Base-by-base conservation (phyloP, 2,329 filamentous ascomycete genomes). In the Xylariaceae sp. region DNA sequence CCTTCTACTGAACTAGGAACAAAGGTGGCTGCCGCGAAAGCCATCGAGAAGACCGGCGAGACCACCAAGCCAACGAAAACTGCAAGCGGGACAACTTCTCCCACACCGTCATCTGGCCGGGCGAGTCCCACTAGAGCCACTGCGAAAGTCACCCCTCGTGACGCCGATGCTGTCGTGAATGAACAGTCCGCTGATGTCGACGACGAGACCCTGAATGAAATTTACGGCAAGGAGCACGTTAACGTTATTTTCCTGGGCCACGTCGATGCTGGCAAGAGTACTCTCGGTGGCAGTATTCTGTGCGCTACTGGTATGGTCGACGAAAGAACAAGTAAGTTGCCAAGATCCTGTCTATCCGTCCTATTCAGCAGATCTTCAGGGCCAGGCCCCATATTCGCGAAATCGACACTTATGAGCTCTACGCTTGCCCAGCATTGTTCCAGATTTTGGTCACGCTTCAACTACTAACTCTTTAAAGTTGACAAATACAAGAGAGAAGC, bases 231-330 rank as follows among this genome's bases (percentile, higher is more conserved):
- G 73, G 91, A 86, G 69, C 83, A 86, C 64, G 76, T 99, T 67
- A 99, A 99, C 74, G 87, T 99, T 64, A 96, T 97, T 61, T 96
- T 97, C 75, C 88, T 97, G 68, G 92, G 94, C 48, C 94, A 99
- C 79, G 95, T 99, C 65, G 94, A 99, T 76, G 94, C 94, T 49
- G 94, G 94, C 65, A 99, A 99, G 77, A 96, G 91, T 37, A 99
- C 94, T 2, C 80, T 99, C 5, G 94, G 94, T 69, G 94, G 94
- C 47, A 89, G 89, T 49, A 95, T 99, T 59, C 79, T 99, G 13
- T 96, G 94, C 71, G 85, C 84, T 49, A 96, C 92, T 5, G 94
- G 94, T 56, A 99, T 97, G 94, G 94, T 99, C n/a, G 95, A 99
- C 68, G 91, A 99, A 74, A 85, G 94, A 70, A 99, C 94, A 44